Conservation (phyloP, 495 filamentous ascomycete genomes). For the Cairneyella variabilis region DNA sequence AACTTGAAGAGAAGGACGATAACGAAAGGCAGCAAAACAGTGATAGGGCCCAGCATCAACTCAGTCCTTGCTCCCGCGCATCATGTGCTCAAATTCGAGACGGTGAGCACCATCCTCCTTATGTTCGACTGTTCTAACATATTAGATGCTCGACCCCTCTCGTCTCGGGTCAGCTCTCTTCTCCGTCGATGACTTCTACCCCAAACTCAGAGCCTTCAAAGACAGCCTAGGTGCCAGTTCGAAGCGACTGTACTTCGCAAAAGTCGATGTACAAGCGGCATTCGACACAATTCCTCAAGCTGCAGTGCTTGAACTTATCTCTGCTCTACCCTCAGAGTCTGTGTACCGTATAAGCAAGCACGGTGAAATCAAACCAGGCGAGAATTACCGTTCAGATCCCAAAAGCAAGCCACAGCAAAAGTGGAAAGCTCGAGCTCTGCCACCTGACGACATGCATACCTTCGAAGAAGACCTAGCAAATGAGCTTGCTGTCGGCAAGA, state of each 20-base stretch:
- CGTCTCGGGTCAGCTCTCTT: conserved; percentile 72
- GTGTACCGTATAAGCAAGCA: conserved; percentile 73
- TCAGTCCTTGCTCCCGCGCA: conserved; percentile 69
- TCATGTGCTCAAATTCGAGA: conserved; percentile 75
- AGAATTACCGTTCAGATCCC: conserved; percentile 20
- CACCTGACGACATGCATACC: conserved; percentile 42
- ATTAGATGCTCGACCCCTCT: conserved; percentile 48
- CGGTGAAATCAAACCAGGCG: conserved; percentile 58
- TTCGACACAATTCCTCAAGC: conserved; percentile 94
- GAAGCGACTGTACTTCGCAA: conserved; percentile 70
- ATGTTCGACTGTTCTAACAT: conserved; percentile 10
- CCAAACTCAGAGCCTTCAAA: conserved; percentile 69
- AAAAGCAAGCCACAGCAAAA: conserved; percentile 50
- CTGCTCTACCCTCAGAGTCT: conserved; percentile 54
- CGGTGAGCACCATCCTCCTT: conserved; percentile 35
- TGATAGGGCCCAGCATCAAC: conserved; percentile 77
- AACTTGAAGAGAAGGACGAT: conserved; percentile 69
- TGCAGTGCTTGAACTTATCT: conserved; percentile 61
- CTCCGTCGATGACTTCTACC: conserved; percentile 78
- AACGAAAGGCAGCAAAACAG: conserved; percentile 45
- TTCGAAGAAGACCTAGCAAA: conserved; percentile 54
- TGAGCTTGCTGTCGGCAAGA: conserved; percentile 41
- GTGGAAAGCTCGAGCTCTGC: conserved; percentile 59
- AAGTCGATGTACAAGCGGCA: conserved; percentile 86
- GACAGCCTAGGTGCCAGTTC: conserved; percentile 15